A percentile compares a stretch with the other conserved stretches of the same genome.
phyloP scores from a whole-genome alignment of 2,329 filamentous ascomycete species.

The Sclerotinia trifoliorum region DNA sequence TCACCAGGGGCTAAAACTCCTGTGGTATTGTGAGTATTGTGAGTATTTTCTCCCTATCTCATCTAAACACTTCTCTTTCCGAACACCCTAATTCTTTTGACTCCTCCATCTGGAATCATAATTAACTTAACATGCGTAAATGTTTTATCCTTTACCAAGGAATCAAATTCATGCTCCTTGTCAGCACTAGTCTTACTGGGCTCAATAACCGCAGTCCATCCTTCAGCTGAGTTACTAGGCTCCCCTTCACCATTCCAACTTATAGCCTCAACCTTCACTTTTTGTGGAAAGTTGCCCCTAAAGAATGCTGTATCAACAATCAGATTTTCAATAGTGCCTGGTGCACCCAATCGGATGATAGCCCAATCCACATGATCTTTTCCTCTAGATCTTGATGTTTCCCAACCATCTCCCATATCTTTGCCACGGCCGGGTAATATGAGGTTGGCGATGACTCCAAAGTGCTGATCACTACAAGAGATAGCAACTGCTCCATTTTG shows the following conservation, averaged over 20 bases:
- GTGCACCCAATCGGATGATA: conserved; percentile 70
- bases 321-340: conserved; percentile 62
- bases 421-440: conserved; percentile 75
- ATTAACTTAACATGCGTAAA: conserved; percentile 81
- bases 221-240: conserved; percentile 55
- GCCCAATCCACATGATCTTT: conserved; percentile 77
- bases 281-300: conserved; percentile 79
- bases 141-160: conserved; percentile 53
- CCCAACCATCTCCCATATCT: conserved; percentile 89
- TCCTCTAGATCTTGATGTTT: conserved; percentile 72
- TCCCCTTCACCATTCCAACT: conserved; percentile 54
- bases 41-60: background rate
- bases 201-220: conserved; percentile 65
- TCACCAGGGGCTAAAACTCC: background rate
- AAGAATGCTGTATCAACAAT: conserved; percentile 82
- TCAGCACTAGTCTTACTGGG: conserved; percentile 71
- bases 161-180: conserved; percentile 65
- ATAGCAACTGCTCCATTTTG: conserved; percentile 76
- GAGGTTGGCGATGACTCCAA: conserved; percentile 76
- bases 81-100: conserved; percentile 81
- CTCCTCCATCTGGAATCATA: conserved; percentile 89
- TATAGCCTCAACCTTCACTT: conserved; percentile 65
- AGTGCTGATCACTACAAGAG: conserved; percentile 79
- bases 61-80: conserved; percentile 51
- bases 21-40: too few species aligned